Evolutionary conservation across 73 alveolate species (phyloP).

Genomic region (Effrenium voratum): DNA sequence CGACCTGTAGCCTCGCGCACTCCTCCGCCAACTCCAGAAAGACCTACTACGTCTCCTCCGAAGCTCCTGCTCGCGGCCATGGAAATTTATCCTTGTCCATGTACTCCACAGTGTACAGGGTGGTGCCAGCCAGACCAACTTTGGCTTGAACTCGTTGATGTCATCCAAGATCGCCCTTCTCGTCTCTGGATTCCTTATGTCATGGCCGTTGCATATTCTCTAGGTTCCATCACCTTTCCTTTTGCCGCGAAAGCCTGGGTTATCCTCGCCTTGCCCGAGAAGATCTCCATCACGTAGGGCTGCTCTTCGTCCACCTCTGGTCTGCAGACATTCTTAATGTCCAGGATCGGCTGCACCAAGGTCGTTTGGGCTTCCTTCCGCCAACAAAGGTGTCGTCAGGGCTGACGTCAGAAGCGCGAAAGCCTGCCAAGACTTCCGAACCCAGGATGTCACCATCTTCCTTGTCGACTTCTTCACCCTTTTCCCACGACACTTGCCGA

Average conservation of each 20-base stretch:
- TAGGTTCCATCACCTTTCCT: neutral
- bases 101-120: constrained; percentile 23
- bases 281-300: neutral
- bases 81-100: neutral
- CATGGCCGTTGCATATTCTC: neutral
- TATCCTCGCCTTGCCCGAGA: neutral
- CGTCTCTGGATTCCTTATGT: neutral
- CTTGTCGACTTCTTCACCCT: too few species aligned
- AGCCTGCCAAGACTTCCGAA: too few species aligned
- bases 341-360: too few species aligned
- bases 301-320: neutral
- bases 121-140: neutral
- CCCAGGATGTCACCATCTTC: too few species aligned
- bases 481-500: too few species aligned
- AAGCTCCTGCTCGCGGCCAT: neutral
- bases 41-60: neutral
- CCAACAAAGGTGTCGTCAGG: too few species aligned
- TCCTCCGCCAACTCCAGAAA: neutral
- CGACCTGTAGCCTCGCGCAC: neutral
- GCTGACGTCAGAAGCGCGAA: too few species aligned
- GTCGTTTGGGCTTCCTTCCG: too few species aligned
- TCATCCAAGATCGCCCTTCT: neutral
- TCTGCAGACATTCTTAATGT: too few species aligned
- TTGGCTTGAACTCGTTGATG: neutral
- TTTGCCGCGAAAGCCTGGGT: neutral